phyloP scores from a whole-genome alignment of 441 rosid genomes.

The Gossypium lobatum region DNA sequence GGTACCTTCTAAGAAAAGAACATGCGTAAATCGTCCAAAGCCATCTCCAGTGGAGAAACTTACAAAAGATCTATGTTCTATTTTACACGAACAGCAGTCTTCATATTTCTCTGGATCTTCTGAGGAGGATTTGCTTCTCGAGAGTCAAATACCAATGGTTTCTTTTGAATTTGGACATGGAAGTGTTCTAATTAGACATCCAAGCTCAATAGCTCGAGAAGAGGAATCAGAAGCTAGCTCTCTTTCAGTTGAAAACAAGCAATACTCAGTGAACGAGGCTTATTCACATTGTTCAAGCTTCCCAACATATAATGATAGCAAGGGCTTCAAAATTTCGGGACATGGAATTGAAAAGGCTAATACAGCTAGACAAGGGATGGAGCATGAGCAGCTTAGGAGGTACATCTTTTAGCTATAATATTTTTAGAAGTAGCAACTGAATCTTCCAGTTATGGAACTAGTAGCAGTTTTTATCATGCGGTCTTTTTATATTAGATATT shows the following conservation, averaged over 20 bases:
- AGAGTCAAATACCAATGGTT: conserved; percentile 84
- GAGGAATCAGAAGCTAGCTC: conserved; percentile 99
- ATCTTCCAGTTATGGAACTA: not conserved
- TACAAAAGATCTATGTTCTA: conserved; percentile 72
- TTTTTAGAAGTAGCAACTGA: not conserved
- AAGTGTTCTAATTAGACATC: conserved; percentile 88
- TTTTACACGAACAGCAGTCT: conserved; percentile 88
- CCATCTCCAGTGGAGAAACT: conserved; percentile 90
- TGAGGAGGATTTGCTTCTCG: conserved; percentile 89
- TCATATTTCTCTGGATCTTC: conserved; percentile 84
- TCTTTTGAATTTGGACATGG: conserved; percentile 99
- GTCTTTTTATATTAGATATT: not conserved
- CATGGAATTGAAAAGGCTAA: conserved; percentile 35
- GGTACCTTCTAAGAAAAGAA: conserved; percentile 90
- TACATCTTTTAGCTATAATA: conserved; percentile 17
- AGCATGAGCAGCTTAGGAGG: conserved; percentile 62
- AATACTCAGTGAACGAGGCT: conserved; percentile 45
- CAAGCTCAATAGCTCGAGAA: conserved; percentile 74
- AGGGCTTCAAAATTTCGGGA: conserved; percentile 29
- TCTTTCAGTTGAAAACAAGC: conserved; percentile 76
- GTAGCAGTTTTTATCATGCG: not conserved
- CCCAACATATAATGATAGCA: conserved; percentile 38
- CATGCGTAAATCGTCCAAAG: conserved; percentile 76
- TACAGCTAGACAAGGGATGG: conserved; percentile 39
- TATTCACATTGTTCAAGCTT: conserved; percentile 47